Base-by-base conservation (phyloP, 1,284 basidiomycete genomes). In the Rhodotorula sp. region DNA sequence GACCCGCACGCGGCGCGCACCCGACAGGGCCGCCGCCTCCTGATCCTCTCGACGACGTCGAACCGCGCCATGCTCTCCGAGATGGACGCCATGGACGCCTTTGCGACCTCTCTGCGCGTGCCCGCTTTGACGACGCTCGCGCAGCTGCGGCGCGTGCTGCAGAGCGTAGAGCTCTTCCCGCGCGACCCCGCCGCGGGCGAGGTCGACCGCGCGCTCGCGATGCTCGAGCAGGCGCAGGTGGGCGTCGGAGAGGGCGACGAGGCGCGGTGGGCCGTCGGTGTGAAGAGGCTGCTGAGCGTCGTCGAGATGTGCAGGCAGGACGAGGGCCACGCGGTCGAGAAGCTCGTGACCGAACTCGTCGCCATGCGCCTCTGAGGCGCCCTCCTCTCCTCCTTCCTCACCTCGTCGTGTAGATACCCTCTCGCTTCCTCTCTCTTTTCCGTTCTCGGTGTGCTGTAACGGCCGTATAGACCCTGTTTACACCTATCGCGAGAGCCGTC, bases 291-390 rank as follows among this genome's bases (percentile, higher is more conserved):
- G 80, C 81, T 99, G 79, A 93, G 90, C 68, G 87, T 93, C 73
- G 87, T 95, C 34, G 96, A 99, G 85, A 98, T 98, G 95, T 92
- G 95, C 55, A 86, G 95, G 78, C 93, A 98, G 83, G 96, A 82
- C 57, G 76, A 79, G 57, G 82, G 81, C 54, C 64, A 66, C 19
- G 81, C 81, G 21, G 81, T 80, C 7, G 82, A 83, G 71, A 81
- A 81, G 58, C 71, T 83, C 44, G 80, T 82, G 10, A 78, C 66
- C 34, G 70, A 72, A 46, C 49, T 72, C 3, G 63, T 72, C 3
- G 49, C 34, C 4, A 21, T 50, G 12, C 25, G 48, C 17, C 49
- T 61, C 48, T 61, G 60, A 61, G 60, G n/a, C n/a, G n/a, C n/a
- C n/a, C n/a, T n/a, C n/a, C n/a, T n/a, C n/a, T n/a, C n/a, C n/a